Base-by-base conservation (phyloP, 2,329 filamentous ascomycete species). In the Fusarium incarnatum region DNA sequence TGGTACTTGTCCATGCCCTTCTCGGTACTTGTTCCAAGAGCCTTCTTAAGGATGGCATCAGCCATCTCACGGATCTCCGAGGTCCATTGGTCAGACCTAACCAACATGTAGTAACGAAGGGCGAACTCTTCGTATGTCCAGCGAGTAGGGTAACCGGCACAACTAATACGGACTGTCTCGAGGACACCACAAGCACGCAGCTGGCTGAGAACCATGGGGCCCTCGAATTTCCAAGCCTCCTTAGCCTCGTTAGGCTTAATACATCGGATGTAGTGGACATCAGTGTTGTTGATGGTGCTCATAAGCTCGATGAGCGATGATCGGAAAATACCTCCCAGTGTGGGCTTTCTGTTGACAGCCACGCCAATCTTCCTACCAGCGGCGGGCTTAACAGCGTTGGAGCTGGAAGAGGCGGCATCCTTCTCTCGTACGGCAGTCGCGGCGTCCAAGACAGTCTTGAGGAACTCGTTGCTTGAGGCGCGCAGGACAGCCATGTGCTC, bases 61-160 rank as follows among this genome's bases (percentile, higher is more conserved):
- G 94, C 96, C 92, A 99, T 97, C 62, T 94, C 86, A 55, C 94
- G 89, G 73, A 99, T 97, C 79, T 98, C 94, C 0, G 94, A 91
- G 7, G 94, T 97, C 95, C 96, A 98, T 75, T 93, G 88, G 20
- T 87, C 86, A 6, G 96, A 98, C 53, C 91, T 94, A 49, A 97
- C 93, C 69, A 99, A 86, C 94, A 99, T 98, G 84, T 99, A 99
- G 84, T 99, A 99, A 66, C 96, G 90, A 64, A 98, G 85, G 20
- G 96, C 96, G 80, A 99, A 99, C 79, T 99, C 96, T 78, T 99
- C 96, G 78, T 98, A 99, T 0, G 96, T 98, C 97, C 96, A 99
- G 79, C 96, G 88, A 47, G 96, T 98, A 18, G 96, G 96, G 78
- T 99, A 99, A 67, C 96, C 96, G 70, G 96, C 96, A 79, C 93